Percentiles rank a stretch among this genome's conserved stretches.
These are phyloP conservation scores for Abortiporus biennis DNA, from an alignment of 1,284 basidiomycete species.

Conservation along the genomic window DNA sequence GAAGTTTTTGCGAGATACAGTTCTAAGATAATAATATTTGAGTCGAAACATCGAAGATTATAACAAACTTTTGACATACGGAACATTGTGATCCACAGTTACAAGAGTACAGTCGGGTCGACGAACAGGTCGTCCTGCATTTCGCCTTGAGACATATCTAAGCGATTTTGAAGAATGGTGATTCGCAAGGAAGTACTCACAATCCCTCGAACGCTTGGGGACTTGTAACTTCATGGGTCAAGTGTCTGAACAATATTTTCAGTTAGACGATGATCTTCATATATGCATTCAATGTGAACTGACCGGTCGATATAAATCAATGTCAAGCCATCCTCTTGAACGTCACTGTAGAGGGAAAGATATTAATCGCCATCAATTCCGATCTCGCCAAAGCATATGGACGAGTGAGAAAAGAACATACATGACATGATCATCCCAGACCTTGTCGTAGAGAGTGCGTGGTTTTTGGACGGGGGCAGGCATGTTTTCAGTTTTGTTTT, in stretches of 20 bases:
- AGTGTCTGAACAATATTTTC: slow-evolving; percentile 54
- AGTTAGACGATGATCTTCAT: neutral
- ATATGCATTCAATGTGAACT: slow-evolving; percentile 15
- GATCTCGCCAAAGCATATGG: neutral
- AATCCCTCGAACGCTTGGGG: slow-evolving; percentile 96
- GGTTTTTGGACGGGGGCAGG: slow-evolving; percentile 52
- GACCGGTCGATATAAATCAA: slow-evolving; percentile 92
- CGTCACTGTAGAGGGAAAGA: slow-evolving; percentile 48
- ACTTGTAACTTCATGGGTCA: slow-evolving; percentile 94
- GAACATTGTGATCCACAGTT: slow-evolving; percentile 94
- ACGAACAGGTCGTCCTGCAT: slow-evolving; percentile 78
- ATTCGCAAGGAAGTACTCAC: slow-evolving; percentile 37
- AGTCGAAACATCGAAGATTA: no score
- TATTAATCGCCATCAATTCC: slow-evolving; percentile 5
- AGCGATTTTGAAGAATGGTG: neutral
- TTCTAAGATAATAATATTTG: slow-evolving; percentile 45
- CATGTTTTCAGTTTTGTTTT: slow-evolving; percentile 34
- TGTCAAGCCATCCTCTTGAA: slow-evolving; percentile 78
- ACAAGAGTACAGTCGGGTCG: slow-evolving; percentile 92
- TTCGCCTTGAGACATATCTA: slow-evolving; percentile 43
- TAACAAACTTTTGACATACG: slow-evolving; percentile 54
- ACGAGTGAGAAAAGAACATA: slow-evolving; percentile 30
- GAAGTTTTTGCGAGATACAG: slow-evolving; percentile 82
- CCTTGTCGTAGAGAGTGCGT: slow-evolving; percentile 91
- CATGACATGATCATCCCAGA: slow-evolving; percentile 95